These are phyloP conservation scores for Babesia caballi DNA, from an alignment of 169 alveolate genomes.

Conservation along the genomic window DNA sequence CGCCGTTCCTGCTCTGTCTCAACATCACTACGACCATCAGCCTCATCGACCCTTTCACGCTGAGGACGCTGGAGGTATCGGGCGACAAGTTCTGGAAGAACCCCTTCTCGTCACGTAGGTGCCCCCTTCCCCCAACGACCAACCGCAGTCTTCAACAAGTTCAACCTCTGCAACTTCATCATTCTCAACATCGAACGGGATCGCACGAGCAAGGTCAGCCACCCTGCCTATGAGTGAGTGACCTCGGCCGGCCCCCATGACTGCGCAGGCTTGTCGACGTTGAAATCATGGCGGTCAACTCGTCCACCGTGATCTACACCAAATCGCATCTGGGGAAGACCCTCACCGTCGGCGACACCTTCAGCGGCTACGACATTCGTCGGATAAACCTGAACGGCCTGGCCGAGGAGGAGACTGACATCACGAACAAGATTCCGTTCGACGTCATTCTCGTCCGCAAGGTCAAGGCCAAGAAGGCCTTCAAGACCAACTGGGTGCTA, in stretches of 20 bases:
- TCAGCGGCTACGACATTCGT: slow-evolving; percentile 58
- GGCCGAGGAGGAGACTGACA: slow-evolving; percentile 60
- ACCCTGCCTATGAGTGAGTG: slow-evolving; percentile 43
- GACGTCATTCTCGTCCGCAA: slow-evolving; percentile 60
- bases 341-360: slow-evolving; percentile 54
- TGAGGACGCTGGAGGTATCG: slow-evolving; percentile 58
- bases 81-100: slow-evolving; percentile 59
- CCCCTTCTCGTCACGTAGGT: slow-evolving; percentile 63
- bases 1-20: slow-evolving; percentile 55
- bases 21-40: slow-evolving; percentile 57
- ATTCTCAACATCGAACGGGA: slow-evolving; percentile 53
- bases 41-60: slow-evolving; percentile 61
- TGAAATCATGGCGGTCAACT: slow-evolving; percentile 58
- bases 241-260: background rate
- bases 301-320: slow-evolving; percentile 54
- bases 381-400: slow-evolving; percentile 59
- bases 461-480: slow-evolving; percentile 31
- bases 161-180: slow-evolving; percentile 58
- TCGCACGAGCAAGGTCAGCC: slow-evolving; percentile 3
- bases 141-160: slow-evolving; percentile 52
- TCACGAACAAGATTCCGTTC: slow-evolving; percentile 45
- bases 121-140: background rate
- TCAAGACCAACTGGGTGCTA: slow-evolving; percentile 59
- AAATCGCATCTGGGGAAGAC: slow-evolving; percentile 61
- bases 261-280: slow-evolving; percentile 55